phyloP scores from a whole-genome alignment of 2,329 filamentous ascomycete species.

The Neonectria neomacrospora region DNA sequence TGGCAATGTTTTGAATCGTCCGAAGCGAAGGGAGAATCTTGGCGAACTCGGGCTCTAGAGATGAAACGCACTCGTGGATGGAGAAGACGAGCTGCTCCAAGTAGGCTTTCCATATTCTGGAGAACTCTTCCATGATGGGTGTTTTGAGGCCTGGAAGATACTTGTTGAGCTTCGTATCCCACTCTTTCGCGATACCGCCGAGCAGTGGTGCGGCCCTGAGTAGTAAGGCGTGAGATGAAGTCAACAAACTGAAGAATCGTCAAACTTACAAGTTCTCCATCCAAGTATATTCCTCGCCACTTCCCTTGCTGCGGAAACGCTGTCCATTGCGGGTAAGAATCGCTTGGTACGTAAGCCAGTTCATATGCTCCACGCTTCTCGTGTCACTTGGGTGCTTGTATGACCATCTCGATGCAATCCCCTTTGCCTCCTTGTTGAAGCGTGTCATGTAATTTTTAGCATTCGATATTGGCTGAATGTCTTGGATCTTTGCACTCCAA shows the following conservation, averaged over 20 bases:
- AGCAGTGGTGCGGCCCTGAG: constrained; percentile 6
- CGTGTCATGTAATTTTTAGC: not conserved
- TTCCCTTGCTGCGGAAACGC: not conserved
- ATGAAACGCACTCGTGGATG: not conserved
- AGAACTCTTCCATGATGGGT: constrained; percentile 9
- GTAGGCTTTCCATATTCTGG: not conserved
- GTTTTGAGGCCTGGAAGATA: not conserved
- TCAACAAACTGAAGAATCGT: too few relatives aligned
- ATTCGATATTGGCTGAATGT: constrained; percentile 8
- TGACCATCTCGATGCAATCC: not conserved
- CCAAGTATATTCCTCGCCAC: constrained; percentile 16
- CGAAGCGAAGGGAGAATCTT: not conserved
- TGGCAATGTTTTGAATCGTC: not conserved
- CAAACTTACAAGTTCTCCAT: constrained; percentile 23
- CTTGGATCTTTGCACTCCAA: not conserved
- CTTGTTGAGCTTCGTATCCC: constrained; percentile 19
- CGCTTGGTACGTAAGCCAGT: constrained; percentile 5
- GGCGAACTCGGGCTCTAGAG: not conserved
- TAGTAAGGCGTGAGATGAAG: not conserved
- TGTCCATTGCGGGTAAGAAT: constrained; percentile 2
- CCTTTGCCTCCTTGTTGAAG: not conserved
- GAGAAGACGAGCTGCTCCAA: constrained; percentile 3
- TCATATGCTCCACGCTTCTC: not conserved
- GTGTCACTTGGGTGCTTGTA: not conserved
- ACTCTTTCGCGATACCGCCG: not conserved